Conservation (phyloP, 106 monocot genomes). For the Chionographis japonica region DNA sequence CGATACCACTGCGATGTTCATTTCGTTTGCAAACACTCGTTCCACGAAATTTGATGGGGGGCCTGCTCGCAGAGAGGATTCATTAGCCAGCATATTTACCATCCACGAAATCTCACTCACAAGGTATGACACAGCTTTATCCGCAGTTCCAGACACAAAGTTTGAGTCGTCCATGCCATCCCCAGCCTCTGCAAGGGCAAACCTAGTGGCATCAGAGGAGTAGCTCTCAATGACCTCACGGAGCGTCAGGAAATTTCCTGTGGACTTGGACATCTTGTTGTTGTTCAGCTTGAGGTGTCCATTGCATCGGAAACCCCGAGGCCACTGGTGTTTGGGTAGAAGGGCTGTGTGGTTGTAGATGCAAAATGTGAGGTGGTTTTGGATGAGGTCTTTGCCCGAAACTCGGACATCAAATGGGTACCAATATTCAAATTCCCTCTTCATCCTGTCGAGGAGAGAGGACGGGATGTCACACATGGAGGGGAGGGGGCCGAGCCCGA, state of each 20-base stretch:
- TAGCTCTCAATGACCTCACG: conserved; percentile 75
- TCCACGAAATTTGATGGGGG: conserved; percentile 62
- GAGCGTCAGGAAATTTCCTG: conserved; percentile 82
- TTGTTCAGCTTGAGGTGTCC: conserved; percentile 93
- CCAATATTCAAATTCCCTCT: conserved; percentile 92
- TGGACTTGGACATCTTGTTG: conserved; percentile 96
- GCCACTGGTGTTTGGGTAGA: conserved; percentile 70
- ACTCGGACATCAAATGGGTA: conserved; percentile 92
- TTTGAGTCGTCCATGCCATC: conserved; percentile 93
- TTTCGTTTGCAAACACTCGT: conserved; percentile 73
- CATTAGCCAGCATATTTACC: conserved; percentile 64
- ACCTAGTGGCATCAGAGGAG: conserved; percentile 80
- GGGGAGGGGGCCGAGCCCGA: conserved; percentile 42
- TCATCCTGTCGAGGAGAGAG: conserved; percentile 60
- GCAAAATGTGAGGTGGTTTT: conserved; percentile 88
- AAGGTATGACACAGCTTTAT: conserved; percentile 74
- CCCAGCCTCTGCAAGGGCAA: conserved; percentile 83
- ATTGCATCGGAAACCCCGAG: conserved; percentile 83
- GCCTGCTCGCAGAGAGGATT: conserved; percentile 48
- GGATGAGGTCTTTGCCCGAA: conserved; percentile 92
- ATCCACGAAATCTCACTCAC: conserved; percentile 88
- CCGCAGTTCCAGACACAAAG: conserved; percentile 86
- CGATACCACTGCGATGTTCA: conserved; percentile 54
- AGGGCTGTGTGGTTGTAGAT: conserved; percentile 86
- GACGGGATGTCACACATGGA: conserved; percentile 37